These are phyloP conservation scores for Houttuynia cordata DNA, from an alignment of 164 flowering plant species.

Conservation along the genomic window DNA sequence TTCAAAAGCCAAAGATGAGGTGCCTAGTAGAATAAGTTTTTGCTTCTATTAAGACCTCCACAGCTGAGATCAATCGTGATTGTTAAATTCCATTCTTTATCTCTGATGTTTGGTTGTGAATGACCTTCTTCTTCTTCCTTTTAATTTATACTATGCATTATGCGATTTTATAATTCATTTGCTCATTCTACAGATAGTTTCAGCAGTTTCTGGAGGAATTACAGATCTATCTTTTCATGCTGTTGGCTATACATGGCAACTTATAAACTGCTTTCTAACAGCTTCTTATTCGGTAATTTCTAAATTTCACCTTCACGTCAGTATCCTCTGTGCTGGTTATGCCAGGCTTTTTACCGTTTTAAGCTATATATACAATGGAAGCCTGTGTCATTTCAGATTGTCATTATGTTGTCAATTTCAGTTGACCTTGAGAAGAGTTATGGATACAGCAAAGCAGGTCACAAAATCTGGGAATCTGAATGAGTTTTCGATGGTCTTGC, in stretches of 20 bases:
- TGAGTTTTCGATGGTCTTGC: conserved; percentile 96
- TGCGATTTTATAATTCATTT: neutral
- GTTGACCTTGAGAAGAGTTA: conserved; percentile 86
- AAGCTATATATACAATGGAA: neutral
- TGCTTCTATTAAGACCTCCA: too few species aligned
- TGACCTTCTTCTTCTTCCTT: neutral
- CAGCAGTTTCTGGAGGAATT: conserved; percentile 91
- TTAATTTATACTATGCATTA: neutral
- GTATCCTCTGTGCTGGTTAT: neutral
- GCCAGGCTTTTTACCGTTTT: neutral
- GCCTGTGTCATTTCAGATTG: neutral
- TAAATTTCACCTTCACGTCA: neutral
- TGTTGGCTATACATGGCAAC: conserved; percentile 88
- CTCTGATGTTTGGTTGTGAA: neutral
- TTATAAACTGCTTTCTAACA: conserved; percentile 79
- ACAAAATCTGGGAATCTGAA: conserved; percentile 85
- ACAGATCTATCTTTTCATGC: conserved; percentile 93
- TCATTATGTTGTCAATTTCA: conserved; percentile 9
- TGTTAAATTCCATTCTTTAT: neutral
- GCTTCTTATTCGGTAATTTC: conserved; percentile 95
- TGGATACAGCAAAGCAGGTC: conserved; percentile 96
- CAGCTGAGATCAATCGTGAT: too few species aligned
- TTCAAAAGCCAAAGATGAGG: too few species aligned
- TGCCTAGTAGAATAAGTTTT: too few species aligned
- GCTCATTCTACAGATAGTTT: conserved; percentile 56